phyloP scores from a whole-genome alignment of 352 stramenopile genomes.

The Globisporangium viniferum region DNA sequence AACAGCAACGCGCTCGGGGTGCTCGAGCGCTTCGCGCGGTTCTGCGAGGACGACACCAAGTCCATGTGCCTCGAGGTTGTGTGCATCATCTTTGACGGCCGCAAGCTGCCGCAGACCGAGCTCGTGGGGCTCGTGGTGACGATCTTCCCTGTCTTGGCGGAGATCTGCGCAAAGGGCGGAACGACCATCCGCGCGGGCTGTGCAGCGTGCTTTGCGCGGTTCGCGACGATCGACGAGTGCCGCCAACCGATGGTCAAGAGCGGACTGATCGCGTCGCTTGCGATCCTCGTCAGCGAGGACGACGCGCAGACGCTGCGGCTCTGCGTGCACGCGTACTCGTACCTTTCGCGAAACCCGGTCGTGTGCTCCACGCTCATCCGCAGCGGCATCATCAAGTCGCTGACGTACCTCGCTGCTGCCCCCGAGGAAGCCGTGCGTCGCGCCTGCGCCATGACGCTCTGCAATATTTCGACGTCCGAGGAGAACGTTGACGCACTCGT shows the following conservation, averaged over 20 bases:
- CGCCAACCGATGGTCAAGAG: conserved; percentile 45
- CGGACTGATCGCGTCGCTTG: conserved; percentile 46
- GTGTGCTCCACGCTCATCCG: conserved; percentile 51
- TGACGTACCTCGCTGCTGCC: conserved; percentile 60
- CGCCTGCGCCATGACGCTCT: conserved; percentile 86
- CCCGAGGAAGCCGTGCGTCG: conserved; percentile 68
- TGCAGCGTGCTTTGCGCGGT: conserved; percentile 65
- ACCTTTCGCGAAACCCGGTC: conserved; percentile 42
- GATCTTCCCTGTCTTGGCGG: conserved; percentile 44
- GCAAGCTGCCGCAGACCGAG: conserved; percentile 35
- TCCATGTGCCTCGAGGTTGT: conserved; percentile 62
- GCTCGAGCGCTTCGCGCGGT: conserved; percentile 34
- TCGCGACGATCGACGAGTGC: conserved; percentile 56
- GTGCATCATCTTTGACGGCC: conserved; percentile 61
- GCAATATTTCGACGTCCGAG: conserved; percentile 89
- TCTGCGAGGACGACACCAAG: conserved; percentile 34
- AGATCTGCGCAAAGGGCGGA: conserved; percentile 30
- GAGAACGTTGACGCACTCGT: conserved; percentile 89
- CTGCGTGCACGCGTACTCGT: conserved; percentile 65
- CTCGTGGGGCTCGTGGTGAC: conserved; percentile 35
- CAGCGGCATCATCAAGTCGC: conserved; percentile 67
- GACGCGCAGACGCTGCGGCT: conserved; percentile 51
- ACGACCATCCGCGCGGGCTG: conserved; percentile 36
- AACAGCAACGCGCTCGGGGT: conserved; percentile 26
- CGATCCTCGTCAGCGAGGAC: conserved; percentile 48